Evolutionary conservation across 371 early-diverging fungal species (phyloP).

Genomic region (Choanephora cucurbitarum): DNA sequence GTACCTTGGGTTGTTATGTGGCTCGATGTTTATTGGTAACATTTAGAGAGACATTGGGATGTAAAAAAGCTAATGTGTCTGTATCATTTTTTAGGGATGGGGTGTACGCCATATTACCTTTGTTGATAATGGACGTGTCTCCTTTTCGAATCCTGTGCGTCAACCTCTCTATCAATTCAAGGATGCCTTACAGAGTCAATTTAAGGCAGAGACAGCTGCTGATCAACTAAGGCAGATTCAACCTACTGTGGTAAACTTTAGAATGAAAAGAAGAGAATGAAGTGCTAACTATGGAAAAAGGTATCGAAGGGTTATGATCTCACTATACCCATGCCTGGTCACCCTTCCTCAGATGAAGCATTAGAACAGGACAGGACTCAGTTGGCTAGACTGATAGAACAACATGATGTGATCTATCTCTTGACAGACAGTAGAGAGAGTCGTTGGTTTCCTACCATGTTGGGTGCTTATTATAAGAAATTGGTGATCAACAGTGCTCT

Average conservation of each 20-base stretch:
- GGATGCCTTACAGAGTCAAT: slow-evolving; percentile 79
- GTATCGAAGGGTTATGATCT: slow-evolving; percentile 56
- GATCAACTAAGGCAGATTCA: slow-evolving; percentile 70
- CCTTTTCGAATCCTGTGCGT: slow-evolving; percentile 94
- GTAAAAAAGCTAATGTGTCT: neutral
- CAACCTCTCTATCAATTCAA: slow-evolving; percentile 92
- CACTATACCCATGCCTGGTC: slow-evolving; percentile 94
- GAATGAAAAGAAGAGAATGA: slow-evolving; percentile 20
- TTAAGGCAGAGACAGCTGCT: slow-evolving; percentile 89
- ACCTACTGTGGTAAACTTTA: slow-evolving; percentile 81
- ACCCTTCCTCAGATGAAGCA: slow-evolving; percentile 46
- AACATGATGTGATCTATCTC: slow-evolving; percentile 86
- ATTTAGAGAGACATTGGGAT: too few relatives aligned
- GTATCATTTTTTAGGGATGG: slow-evolving; percentile 72
- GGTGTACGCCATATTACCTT: slow-evolving; percentile 92
- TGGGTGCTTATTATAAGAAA: slow-evolving; percentile 67
- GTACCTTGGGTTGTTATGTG: slow-evolving; percentile 96
- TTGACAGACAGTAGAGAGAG: slow-evolving; percentile 95
- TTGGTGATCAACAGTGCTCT: slow-evolving; percentile 92
- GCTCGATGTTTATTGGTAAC: slow-evolving; percentile 76
- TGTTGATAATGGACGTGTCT: slow-evolving; percentile 90
- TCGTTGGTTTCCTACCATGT: slow-evolving; percentile 92
- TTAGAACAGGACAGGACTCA: slow-evolving; percentile 51
- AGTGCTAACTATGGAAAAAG: too few relatives aligned
- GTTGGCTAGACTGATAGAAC: slow-evolving; percentile 63